phyloP scores from a whole-genome alignment of 129 eudicot species.

The Tagetes patula region DNA sequence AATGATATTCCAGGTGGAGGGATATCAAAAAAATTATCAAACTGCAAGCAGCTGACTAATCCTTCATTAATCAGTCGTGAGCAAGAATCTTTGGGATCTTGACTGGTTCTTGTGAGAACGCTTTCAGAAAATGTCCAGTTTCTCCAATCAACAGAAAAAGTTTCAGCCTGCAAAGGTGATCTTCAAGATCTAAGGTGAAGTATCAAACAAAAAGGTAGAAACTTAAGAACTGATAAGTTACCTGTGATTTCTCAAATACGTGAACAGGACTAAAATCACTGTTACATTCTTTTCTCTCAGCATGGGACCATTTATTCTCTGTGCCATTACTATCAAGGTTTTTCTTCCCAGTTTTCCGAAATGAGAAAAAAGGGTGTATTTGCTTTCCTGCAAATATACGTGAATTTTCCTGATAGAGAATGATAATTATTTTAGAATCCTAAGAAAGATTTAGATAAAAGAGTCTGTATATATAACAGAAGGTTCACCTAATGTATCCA shows the following conservation, averaged over 20 bases:
- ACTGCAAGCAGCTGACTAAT: conserved; percentile 49
- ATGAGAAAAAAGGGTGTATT: conserved; percentile 83
- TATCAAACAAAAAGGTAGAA: neutral
- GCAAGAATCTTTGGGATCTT: conserved; percentile 30
- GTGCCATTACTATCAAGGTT: conserved; percentile 42
- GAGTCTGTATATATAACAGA: conserved; percentile 6
- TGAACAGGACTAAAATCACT: conserved; percentile 64
- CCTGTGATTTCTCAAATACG: conserved; percentile 70
- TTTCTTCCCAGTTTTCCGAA: conserved; percentile 56
- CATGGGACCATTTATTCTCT: conserved; percentile 46
- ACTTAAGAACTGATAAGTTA: conserved; percentile 22
- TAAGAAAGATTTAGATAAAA: neutral
- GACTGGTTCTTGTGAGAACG: conserved; percentile 23
- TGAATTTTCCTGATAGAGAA: conserved; percentile 72
- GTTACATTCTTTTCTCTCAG: conserved; percentile 45
- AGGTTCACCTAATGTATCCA: neutral
- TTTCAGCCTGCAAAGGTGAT: conserved; percentile 52
- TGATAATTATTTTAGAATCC: conserved; percentile 14
- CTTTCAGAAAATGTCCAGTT: conserved; percentile 61
- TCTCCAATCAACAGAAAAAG: conserved; percentile 64
- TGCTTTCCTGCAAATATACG: conserved; percentile 83
- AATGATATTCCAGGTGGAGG: conserved; percentile 32
- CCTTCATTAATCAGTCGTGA: conserved; percentile 41
- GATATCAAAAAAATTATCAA: conserved; percentile 45
- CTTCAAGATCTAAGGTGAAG: conserved; percentile 1